Percentiles rank a stretch among this genome's conserved stretches.
These are phyloP conservation scores for Gnaphalium uliginosum DNA, from an alignment of 129 eudicot species.

Conservation along the genomic window DNA sequence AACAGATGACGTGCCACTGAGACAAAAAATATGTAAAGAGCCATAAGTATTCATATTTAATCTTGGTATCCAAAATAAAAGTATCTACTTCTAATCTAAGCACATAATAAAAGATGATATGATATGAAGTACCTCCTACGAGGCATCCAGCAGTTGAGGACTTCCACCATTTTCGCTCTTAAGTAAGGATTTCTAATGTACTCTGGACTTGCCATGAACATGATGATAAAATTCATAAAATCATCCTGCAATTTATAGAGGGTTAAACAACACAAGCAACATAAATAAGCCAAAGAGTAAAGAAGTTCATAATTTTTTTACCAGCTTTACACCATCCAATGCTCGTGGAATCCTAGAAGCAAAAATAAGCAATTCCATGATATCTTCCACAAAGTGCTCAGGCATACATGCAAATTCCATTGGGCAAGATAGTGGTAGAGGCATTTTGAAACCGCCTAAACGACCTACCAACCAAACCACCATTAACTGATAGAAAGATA, in stretches of 20 bases:
- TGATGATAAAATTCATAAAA: constrained; percentile 94
- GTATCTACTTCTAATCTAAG: neutral
- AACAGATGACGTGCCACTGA: constrained; percentile 75
- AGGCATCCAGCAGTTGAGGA: constrained; percentile 99
- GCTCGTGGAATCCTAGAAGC: constrained; percentile 94
- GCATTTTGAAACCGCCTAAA: constrained; percentile 92
- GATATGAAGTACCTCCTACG: constrained; percentile 56
- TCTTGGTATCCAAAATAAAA: neutral
- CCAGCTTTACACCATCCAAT: constrained; percentile 85
- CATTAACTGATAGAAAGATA: constrained; percentile 89
- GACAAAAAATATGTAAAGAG: constrained; percentile 8
- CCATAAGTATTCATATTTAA: constrained; percentile 7
- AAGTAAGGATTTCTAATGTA: constrained; percentile 89
- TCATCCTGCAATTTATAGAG: constrained; percentile 65
- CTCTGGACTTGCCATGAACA: constrained; percentile 99
- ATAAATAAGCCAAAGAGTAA: neutral
- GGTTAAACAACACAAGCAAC: neutral
- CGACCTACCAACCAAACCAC: constrained; percentile 85
- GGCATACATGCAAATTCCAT: constrained; percentile 95
- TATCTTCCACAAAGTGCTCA: constrained; percentile 93
- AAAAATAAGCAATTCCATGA: constrained; percentile 92
- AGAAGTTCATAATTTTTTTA: constrained; percentile 20
- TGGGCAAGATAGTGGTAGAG: constrained; percentile 75
- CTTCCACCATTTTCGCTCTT: constrained; percentile 99
- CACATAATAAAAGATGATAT: neutral